Evolutionary conservation across 768 basidiomycete genomes (phyloP), one percentile per base, ranked within the genome.

Genomic region (Calocera viscosa): DNA sequence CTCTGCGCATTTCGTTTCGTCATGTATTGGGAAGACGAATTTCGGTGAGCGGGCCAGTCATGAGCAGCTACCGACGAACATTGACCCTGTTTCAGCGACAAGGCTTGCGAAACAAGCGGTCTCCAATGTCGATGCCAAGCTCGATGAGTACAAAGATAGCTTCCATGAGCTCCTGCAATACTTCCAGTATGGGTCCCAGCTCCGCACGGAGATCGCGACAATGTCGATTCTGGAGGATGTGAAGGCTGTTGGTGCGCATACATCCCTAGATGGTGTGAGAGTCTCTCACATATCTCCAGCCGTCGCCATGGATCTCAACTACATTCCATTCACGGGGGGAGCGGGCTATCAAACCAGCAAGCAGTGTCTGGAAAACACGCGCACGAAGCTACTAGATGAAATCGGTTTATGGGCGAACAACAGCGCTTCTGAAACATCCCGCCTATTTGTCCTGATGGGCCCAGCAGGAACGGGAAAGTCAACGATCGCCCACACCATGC

Each of bases 391-490:
- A 1, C 40, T 70, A 19, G 17, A 26, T 1, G 41, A 67, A 2
- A 64, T 70, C 11, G 26, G 40, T 5, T 38, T 64, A 1, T 70
- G 69, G 69, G 43, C 19, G 2, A 63, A 53, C n/a, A 40, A 16
- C 33, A 41, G 28, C 3, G 11, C 49, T 16, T 7, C 24, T 7
- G 24, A 47, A 3, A 47, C 43, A 3, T 19, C 43, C 3, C 64
- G 64, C 1, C n/a, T 70, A 3, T 40, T 68, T 40, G 19, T 70
- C 11, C 64, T 71, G n/a, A 47, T 17, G 43, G 70, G 71, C 22
- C 40, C 33, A 1, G 66, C 71, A 0, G 69, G 69, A 1, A 49
- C 68, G 0, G 71, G 69, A 22, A 70, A 71, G 43, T 71, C 71
- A 7, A 53, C 69, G 0, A 66, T 70, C 38, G 69, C 69, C 5